A percentile compares a stretch with the other conserved stretches of the same genome.
Evolutionary conservation across 2,329 filamentous ascomycete genomes (phyloP).

Genomic region (Chaetomium strumarium): DNA sequence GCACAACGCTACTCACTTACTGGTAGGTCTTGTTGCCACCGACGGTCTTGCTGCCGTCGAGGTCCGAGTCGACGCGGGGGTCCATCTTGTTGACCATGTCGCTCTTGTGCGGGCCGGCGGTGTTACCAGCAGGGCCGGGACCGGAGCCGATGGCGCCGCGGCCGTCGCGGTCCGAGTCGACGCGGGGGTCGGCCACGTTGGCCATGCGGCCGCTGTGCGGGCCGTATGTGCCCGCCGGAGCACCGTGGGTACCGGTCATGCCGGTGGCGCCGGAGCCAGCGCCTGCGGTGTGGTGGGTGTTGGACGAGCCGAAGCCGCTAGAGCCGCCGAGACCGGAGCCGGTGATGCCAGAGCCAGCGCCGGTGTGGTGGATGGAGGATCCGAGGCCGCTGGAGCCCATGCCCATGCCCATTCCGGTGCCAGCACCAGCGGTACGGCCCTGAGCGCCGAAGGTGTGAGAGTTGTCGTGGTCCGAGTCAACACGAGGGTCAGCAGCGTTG

Average conservation of each 20-base stretch:
- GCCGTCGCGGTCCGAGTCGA: conserved; percentile 40
- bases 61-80: conserved; percentile 50
- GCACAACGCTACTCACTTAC: conserved; percentile 34
- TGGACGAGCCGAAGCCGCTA: no score
- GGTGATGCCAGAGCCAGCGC: conserved; percentile 3
- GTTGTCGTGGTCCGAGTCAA: conserved; percentile 40
- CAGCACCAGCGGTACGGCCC: conserved; percentile 21
- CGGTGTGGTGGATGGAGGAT: neutral
- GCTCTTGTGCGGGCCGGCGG: conserved; percentile 47
- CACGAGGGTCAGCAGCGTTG: conserved; percentile 45
- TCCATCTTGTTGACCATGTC: conserved; percentile 51
- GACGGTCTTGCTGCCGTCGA: conserved; percentile 48
- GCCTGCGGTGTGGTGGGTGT: neutral
- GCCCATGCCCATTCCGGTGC: conserved; percentile 5
- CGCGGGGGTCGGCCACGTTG: conserved; percentile 45
- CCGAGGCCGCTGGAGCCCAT: no score
- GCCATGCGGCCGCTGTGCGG: conserved; percentile 35
- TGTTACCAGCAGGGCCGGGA: conserved; percentile 38
- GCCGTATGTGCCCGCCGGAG: conserved; percentile 29
- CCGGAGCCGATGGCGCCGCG: conserved; percentile 31
- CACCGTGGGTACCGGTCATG: conserved; percentile 22
- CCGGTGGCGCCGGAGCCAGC: conserved; percentile 19
- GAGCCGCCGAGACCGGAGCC: no score
- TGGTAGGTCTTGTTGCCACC: conserved; percentile 48
- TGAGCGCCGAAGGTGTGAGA: conserved; percentile 7